These are phyloP conservation scores for Rhinocladiella mackenziei DNA, from an alignment of 2,329 filamentous ascomycete genomes.

Conservation along the genomic window DNA sequence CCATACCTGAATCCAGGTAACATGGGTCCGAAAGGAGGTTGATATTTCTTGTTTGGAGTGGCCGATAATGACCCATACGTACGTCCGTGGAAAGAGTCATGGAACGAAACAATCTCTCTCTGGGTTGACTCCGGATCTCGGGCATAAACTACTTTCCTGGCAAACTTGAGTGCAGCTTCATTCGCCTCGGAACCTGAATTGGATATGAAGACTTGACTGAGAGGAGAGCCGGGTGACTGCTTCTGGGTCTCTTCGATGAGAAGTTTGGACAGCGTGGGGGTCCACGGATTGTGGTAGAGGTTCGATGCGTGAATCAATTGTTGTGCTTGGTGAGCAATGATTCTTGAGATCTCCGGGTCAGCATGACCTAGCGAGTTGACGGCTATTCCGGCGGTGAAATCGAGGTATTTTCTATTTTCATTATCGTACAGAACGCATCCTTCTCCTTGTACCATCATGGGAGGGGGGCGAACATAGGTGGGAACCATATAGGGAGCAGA, in stretches of 20 bases:
- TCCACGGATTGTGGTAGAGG: conserved; percentile 96
- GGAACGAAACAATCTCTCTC: conserved; percentile 82
- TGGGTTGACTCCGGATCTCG: conserved; percentile 69
- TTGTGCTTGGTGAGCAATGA: conserved; percentile 73
- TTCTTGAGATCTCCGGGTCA: conserved; percentile 69
- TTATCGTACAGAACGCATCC: conserved; percentile 88
- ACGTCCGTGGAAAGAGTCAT: conserved; percentile 89
- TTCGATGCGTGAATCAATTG: conserved; percentile 90
- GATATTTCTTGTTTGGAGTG: conserved; percentile 96
- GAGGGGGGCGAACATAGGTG: conserved; percentile 85
- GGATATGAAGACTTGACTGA: conserved; percentile 77
- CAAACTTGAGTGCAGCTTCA: conserved; percentile 95
- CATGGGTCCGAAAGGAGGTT: conserved; percentile 92
- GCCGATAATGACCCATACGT: conserved; percentile 95
- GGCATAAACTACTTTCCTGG: conserved; percentile 80
- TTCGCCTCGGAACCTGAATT: conserved; percentile 98
- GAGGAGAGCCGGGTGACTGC: conserved; percentile 49
- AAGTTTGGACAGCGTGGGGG: conserved; percentile 78
- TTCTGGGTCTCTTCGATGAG: conserved; percentile 76
- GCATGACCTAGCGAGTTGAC: conserved; percentile 91
- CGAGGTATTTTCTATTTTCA: conserved; percentile 83
- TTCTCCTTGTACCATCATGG: conserved; percentile 82
- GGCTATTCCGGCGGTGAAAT: conserved; percentile 93
- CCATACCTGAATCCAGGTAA: conserved; percentile 87
- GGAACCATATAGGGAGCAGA: conserved; percentile 88